phyloP scores from a whole-genome alignment of 176 grass and related monocot genomes.

The Rhynchospora tenuis region DNA sequence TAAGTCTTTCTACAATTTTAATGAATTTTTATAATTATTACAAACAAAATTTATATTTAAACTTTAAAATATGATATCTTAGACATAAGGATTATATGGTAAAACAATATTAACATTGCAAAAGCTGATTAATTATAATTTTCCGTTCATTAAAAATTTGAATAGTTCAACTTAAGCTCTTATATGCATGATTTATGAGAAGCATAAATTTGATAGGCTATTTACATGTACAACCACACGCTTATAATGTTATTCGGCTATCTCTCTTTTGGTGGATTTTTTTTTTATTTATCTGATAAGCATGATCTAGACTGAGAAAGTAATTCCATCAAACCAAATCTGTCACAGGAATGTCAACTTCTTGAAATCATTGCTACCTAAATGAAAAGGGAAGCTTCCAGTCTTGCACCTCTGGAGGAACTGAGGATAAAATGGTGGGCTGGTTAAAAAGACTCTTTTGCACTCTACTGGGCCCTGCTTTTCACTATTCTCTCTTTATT shows the following conservation, averaged over 20 bases:
- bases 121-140: too few species aligned
- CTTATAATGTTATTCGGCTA: not conserved
- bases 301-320: not conserved
- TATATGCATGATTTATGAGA: not conserved
- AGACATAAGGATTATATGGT: not conserved
- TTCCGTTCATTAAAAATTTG: too few species aligned
- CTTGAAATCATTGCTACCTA: not conserved
- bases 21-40: not conserved
- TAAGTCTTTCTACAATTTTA: not conserved
- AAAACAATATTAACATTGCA: too few species aligned
- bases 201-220: not conserved
- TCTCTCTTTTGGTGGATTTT: not conserved
- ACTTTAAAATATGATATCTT: not conserved
- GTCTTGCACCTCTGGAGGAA: not conserved
- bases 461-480: not conserved
- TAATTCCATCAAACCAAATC: not conserved
- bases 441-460: not conserved
- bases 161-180: too few species aligned
- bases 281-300: not conserved
- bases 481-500: not conserved
- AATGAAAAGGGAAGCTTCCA: constrained; percentile 3
- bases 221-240: not conserved
- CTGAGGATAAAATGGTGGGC: not conserved
- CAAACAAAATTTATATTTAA: not conserved
- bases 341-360: not conserved